Evolutionary conservation across 1,284 basidiomycete species (phyloP).

Genomic region (Apiotrichum gamsii): DNA sequence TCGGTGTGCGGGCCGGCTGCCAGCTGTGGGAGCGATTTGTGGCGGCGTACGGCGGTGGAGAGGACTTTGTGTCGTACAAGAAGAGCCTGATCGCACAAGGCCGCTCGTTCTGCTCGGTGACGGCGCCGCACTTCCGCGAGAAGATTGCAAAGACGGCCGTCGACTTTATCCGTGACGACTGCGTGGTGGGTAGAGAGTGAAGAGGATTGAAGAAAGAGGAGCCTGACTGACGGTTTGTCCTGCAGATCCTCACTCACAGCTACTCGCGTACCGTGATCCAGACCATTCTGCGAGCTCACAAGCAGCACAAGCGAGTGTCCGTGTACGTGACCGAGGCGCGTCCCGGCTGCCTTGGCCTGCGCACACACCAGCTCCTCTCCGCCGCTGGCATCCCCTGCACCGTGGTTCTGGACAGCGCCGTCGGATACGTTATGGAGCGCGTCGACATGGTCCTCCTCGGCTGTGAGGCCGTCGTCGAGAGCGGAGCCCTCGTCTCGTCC

Average conservation of each 20-base stretch:
- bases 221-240: slow-evolving; percentile 1
- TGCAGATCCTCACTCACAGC: slow-evolving; percentile 91
- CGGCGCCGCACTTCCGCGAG: slow-evolving; percentile 73
- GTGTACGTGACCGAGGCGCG: slow-evolving; percentile 79
- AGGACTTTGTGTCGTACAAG: slow-evolving; percentile 45
- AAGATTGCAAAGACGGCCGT: slow-evolving; percentile 86
- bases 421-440: slow-evolving; percentile 93
- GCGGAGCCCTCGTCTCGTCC: slow-evolving; percentile 56
- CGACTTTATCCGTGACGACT: slow-evolving; percentile 90
- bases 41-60: slow-evolving; percentile 31
- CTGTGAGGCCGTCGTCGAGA: slow-evolving; percentile 94
- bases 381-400: slow-evolving; percentile 87
- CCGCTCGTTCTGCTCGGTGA: slow-evolving; percentile 42
- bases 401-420: slow-evolving; percentile 90
- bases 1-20: slow-evolving; percentile 46
- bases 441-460: slow-evolving; percentile 93
- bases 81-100: slow-evolving; percentile 41
- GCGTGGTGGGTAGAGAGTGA: slow-evolving; percentile 59
- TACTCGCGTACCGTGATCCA: slow-evolving; percentile 95
- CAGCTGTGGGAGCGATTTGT: slow-evolving; percentile 47
- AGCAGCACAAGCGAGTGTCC: slow-evolving; percentile 79
- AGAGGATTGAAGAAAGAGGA: no score
- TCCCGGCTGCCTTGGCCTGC: slow-evolving; percentile 51
- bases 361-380: slow-evolving; percentile 76
- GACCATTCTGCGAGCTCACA: slow-evolving; percentile 79